Evolutionary conservation across 768 basidiomycete genomes (phyloP).

Genomic region (Coprinellus aureogranulatus): DNA sequence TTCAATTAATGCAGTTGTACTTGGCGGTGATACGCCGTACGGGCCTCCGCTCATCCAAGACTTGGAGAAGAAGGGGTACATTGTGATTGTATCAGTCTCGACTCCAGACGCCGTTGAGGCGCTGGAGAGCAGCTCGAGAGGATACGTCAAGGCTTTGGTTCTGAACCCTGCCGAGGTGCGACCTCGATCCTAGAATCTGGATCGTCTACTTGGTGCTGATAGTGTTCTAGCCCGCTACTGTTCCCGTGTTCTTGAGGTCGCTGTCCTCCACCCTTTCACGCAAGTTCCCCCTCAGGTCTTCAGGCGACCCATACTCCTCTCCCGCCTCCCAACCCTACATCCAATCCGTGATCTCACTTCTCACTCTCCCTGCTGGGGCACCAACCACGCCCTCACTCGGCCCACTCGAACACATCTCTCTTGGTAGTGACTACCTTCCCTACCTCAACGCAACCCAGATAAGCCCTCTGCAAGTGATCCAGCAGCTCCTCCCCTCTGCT

Average conservation of each 20-base stretch:
- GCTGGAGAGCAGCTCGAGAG: conserved; percentile 65
- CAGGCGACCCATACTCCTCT: conserved; percentile 79
- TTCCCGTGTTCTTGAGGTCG: conserved; percentile 77
- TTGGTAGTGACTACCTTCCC: conserved; percentile 62
- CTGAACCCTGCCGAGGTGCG: conserved; percentile 76
- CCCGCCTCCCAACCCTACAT: conserved; percentile 67
- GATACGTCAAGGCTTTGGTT: conserved; percentile 78
- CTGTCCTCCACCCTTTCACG: conserved; percentile 76
- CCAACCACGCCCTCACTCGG: conserved; percentile 45
- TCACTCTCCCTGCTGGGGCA: conserved; percentile 49
- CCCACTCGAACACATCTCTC: conserved; percentile 69
- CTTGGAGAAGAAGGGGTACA: conserved; percentile 76
- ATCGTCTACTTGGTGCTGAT: too few species aligned
- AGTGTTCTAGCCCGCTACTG: conserved; percentile 59
- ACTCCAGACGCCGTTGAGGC: conserved; percentile 61
- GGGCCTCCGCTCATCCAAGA: conserved; percentile 71
- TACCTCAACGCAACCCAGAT: conserved; percentile 75
- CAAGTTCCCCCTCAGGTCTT: conserved; percentile 72
- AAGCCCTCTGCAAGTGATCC: conserved; percentile 73
- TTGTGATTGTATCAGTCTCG: conserved; percentile 78
- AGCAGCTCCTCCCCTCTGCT: conserved; percentile 74
- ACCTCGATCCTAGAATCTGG: conserved; percentile 1
- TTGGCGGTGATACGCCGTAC: conserved; percentile 76
- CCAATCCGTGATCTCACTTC: conserved; percentile 74
- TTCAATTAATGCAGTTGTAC: conserved; percentile 50